Conservation (phyloP, 768 basidiomycete genomes). For the Xerocomus potaroensis region DNA sequence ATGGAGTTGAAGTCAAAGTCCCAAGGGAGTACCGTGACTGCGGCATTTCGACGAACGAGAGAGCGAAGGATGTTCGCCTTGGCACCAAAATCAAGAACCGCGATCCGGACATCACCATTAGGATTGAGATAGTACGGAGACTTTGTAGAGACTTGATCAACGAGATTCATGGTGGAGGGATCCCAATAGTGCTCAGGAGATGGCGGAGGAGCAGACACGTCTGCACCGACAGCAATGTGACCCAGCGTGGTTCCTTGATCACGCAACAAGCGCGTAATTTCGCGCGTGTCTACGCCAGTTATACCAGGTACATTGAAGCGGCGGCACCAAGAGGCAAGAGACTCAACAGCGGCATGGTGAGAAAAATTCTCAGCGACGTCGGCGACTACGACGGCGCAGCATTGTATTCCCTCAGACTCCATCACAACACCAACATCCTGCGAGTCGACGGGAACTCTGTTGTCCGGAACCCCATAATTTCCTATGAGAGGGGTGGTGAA, state of each 20-base stretch:
- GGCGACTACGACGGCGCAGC: slow-evolving; percentile 87
- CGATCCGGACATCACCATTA: slow-evolving; percentile 83
- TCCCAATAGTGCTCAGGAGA: slow-evolving; percentile 81
- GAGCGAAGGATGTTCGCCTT: slow-evolving; percentile 97
- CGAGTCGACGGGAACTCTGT: slow-evolving; percentile 65
- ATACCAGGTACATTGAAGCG: slow-evolving; percentile 88
- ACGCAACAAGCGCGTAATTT: slow-evolving; percentile 88
- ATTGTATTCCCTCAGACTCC: slow-evolving; percentile 87
- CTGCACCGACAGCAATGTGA: slow-evolving; percentile 78
- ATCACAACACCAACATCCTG: slow-evolving; percentile 83
- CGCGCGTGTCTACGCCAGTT: slow-evolving; percentile 96
- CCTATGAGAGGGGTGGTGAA: slow-evolving; percentile 99
- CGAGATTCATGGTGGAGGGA: slow-evolving; percentile 86
- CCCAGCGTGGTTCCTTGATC: slow-evolving; percentile 98
- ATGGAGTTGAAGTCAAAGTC: slow-evolving; percentile 93
- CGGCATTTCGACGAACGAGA: slow-evolving; percentile 84
- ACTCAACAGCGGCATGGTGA: slow-evolving; percentile 92
- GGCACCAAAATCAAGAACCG: slow-evolving; percentile 94
- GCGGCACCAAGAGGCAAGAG: slow-evolving; percentile 88
- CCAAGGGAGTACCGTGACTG: slow-evolving; percentile 96
- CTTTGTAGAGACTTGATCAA: slow-evolving; percentile 89
- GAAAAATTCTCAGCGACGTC: slow-evolving; percentile 95
- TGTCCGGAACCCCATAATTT: slow-evolving; percentile 93
- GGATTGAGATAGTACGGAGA: slow-evolving; percentile 83
- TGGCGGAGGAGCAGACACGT: slow-evolving; percentile 59